Evolutionary conservation across 2,329 filamentous ascomycete species (phyloP).

Genomic region (Colletotrichum sp.): DNA sequence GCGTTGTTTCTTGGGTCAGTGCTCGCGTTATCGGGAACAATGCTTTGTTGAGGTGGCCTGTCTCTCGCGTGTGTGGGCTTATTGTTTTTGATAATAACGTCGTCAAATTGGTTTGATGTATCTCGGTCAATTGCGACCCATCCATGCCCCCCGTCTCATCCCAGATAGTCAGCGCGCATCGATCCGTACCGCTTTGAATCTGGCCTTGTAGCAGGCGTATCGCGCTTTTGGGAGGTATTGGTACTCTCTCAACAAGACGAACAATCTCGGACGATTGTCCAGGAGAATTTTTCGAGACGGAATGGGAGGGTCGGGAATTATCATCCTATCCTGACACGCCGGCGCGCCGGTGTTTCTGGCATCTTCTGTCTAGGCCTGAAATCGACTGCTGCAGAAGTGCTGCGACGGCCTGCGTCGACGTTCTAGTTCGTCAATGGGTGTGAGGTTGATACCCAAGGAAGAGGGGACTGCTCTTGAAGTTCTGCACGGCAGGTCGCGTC

Average conservation of each 20-base stretch:
- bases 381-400: background rate
- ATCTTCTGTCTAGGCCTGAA: background rate
- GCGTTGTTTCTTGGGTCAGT: background rate
- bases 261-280: background rate
- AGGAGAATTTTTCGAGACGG: background rate
- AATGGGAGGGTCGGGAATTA: constrained; percentile 16
- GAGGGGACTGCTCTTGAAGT: background rate
- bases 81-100: background rate
- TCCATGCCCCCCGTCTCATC: background rate
- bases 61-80: background rate
- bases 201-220: background rate
- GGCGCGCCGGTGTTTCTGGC: background rate
- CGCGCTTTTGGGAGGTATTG: background rate
- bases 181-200: background rate
- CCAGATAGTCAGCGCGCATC: background rate
- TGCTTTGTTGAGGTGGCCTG: constrained; percentile 2
- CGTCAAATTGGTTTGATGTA: background rate
- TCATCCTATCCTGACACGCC: background rate
- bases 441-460: constrained; percentile 5
- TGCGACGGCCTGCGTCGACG: background rate
- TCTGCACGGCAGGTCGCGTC: background rate
- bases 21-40: constrained; percentile 12
- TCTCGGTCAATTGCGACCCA: background rate
- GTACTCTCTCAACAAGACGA: background rate
- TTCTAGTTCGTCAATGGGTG: background rate